Percentiles rank a stretch among this genome's conserved stretches.
Conservation (phyloP, 306 rosid species). For the Vachellia pachyceras region DNA sequence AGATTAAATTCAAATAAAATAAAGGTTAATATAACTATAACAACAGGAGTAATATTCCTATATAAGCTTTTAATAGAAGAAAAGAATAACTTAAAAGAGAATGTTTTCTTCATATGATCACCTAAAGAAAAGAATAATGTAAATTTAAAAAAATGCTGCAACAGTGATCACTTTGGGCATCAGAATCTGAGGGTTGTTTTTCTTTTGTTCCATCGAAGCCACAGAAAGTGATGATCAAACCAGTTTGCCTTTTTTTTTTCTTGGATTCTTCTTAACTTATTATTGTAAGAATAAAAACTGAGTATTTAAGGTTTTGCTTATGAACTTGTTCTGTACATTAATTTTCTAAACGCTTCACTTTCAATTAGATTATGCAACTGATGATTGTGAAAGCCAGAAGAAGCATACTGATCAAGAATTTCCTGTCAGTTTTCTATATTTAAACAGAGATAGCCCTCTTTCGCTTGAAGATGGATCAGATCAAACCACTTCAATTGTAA, state of each 20-base stretch:
- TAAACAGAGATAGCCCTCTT: background rate
- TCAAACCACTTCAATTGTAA: conserved; percentile 21
- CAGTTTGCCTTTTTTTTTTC: conserved; percentile 1
- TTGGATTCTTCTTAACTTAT: background rate
- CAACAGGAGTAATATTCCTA: background rate
- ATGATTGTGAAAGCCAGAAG: background rate
- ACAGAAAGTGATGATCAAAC: conserved; percentile 10
- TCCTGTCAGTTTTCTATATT: background rate
- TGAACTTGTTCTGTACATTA: background rate
- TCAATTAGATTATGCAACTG: background rate
- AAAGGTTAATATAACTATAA: background rate
- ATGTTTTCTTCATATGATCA: conserved; percentile 14
- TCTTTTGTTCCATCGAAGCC: background rate
- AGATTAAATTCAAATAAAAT: no score
- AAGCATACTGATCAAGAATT: background rate
- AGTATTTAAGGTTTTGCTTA: conserved; percentile 14
- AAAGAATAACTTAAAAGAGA: conserved; percentile 20
- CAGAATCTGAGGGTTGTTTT: background rate
- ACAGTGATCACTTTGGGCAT: conserved; percentile 22
- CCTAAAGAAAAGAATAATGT: conserved; percentile 48
- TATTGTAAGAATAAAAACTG: background rate
- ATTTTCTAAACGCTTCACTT: background rate
- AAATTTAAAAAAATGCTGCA: background rate
- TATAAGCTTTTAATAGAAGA: background rate
- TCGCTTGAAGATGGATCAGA: conserved; percentile 2